phyloP scores from a whole-genome alignment of 2,329 filamentous ascomycete genomes.

The Furcasterigmium furcatum region DNA sequence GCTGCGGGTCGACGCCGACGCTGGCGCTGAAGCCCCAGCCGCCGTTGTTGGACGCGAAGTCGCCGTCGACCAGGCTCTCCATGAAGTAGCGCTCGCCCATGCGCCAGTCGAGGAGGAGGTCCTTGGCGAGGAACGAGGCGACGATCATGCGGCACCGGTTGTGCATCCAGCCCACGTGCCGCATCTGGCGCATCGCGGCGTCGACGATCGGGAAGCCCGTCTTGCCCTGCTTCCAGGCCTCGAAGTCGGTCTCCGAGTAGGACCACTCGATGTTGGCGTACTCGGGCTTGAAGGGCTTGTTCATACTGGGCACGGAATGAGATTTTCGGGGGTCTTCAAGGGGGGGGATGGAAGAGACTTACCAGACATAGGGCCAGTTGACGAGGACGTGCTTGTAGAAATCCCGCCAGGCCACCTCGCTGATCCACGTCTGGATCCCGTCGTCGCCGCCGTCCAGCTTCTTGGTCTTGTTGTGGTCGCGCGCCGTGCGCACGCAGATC shows the following conservation, averaged over 20 bases:
- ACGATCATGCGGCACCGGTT: slow-evolving; percentile 84
- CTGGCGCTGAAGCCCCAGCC: slow-evolving; percentile 57
- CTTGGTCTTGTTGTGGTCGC: slow-evolving; percentile 58
- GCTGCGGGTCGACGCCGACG: slow-evolving; percentile 79
- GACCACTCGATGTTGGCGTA: slow-evolving; percentile 83
- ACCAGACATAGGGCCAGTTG: slow-evolving; percentile 81
- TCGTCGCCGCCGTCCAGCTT: slow-evolving; percentile 63
- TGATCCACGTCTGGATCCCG: slow-evolving; percentile 72
- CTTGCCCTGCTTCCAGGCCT: slow-evolving; percentile 68
- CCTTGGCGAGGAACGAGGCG: slow-evolving; percentile 76
- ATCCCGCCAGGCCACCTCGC: slow-evolving; percentile 81
- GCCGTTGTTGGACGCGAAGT: slow-evolving; percentile 75
- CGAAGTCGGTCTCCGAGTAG: slow-evolving; percentile 66
- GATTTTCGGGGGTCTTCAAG: no score
- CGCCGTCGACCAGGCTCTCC: slow-evolving; percentile 74
- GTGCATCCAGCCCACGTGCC: slow-evolving; percentile 71
- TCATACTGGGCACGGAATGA: slow-evolving; percentile 49
- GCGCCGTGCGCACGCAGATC: slow-evolving; percentile 62
- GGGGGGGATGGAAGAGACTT: slow-evolving; percentile 17
- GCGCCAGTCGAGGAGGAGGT: slow-evolving; percentile 80
- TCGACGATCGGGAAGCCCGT: slow-evolving; percentile 85
- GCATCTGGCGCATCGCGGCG: slow-evolving; percentile 79
- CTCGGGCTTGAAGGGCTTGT: slow-evolving; percentile 71
- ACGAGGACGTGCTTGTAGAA: slow-evolving; percentile 86
- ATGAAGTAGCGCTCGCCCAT: slow-evolving; percentile 81